Base-by-base conservation (phyloP, 768 basidiomycete genomes). In the Termitomyces sp. region DNA sequence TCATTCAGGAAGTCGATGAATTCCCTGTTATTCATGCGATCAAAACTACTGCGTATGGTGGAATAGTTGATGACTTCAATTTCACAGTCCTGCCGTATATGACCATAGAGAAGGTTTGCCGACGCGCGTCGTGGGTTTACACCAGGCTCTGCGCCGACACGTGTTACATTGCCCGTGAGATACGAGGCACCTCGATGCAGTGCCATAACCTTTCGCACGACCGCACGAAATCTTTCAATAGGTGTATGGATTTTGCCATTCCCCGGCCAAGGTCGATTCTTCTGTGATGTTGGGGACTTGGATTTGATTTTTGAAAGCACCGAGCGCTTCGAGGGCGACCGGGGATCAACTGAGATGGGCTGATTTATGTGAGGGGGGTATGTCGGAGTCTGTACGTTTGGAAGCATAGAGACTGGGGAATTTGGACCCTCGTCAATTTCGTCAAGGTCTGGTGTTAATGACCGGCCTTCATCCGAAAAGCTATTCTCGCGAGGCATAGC, bases 61-160 rank as follows among this genome's bases (percentile, higher is more conserved):
- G 82, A 85, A 70, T 88, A 90, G 67, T 89, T 87, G 55, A 78
- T 72, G 56, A 89, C 72, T 62, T 88, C 84, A 60, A 90, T 89
- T 52, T 78, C 65, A 64, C 87, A 90, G 48, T 82, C 77, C 68
- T 84, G 71, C 29, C 75, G 72, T 62, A 89, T 78, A 58, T 84
- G 77, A 4, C 81, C 80, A 62, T 82, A 89, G 43, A 74, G 71
- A 8, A 80, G 64, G 60, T 79, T 78, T 4, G 86, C 81, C 46
- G 80, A 79, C 3, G 77, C 74, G 16, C 84, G 79, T 29, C 85
- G 80, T 22, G 86, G 85, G 70, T 89, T 85, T 31, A 88, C 72
- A 59, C 88, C 88, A 12, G 86, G 88, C 65, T 90, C 88, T 14
- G 84, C 87, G 20, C 88, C 88, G 32, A 83, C 68, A 36, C 74